Percentiles rank a stretch among this genome's conserved stretches.
Conservation (phyloP, 2,329 filamentous ascomycete species). For the Sclerotinia subarctica region DNA sequence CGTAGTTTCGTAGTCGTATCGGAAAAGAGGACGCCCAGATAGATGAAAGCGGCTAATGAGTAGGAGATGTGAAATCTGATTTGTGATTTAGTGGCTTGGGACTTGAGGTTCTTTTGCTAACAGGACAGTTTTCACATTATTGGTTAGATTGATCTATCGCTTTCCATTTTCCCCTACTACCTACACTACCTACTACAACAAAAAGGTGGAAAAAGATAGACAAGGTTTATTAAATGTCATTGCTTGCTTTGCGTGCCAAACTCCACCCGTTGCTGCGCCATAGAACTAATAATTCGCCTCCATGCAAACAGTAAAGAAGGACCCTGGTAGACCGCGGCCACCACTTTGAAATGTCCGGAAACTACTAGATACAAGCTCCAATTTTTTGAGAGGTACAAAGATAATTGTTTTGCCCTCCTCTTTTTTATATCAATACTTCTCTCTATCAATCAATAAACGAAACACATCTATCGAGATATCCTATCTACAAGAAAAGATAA, state of each 20-base stretch:
- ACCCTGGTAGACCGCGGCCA: neutral
- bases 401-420: neutral
- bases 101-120: too few species aligned
- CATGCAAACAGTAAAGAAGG: conserved; percentile 1
- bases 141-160: too few species aligned
- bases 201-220: too few species aligned
- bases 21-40: too few species aligned
- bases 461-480: neutral
- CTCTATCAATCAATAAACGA: neutral
- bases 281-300: neutral
- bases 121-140: too few species aligned
- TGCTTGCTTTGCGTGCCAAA: neutral
- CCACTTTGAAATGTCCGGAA: conserved; percentile 17
- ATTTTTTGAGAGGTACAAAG: conserved; percentile 17
- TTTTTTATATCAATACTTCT: neutral
- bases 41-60: conserved; percentile 1
- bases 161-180: too few species aligned
- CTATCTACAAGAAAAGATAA: neutral
- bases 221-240: too few species aligned
- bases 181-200: too few species aligned
- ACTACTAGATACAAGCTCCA: conserved; percentile 6
- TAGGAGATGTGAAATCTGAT: neutral
- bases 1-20: neutral
- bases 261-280: conserved; percentile 5
- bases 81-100: conserved; percentile 7